These are phyloP conservation scores for Colletotrichum graminicola DNA, from an alignment of 2,329 filamentous ascomycete species.

Conservation along the genomic window DNA sequence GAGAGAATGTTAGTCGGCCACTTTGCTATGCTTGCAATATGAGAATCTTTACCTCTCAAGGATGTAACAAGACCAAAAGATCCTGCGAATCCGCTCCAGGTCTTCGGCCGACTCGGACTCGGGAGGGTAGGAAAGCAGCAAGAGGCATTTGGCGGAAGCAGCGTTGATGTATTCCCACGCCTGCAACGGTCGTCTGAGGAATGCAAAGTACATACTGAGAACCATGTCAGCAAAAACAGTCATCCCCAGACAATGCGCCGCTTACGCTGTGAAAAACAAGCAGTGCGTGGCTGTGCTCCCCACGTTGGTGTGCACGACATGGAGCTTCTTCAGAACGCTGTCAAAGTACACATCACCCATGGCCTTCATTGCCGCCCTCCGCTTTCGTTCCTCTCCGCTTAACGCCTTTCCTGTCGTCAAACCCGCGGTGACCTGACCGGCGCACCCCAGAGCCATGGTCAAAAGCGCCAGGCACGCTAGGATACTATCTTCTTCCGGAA, in stretches of 20 bases:
- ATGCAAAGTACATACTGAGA: slow-evolving; percentile 61
- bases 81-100: slow-evolving; percentile 61
- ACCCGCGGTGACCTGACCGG: slow-evolving; percentile 54
- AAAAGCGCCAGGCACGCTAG: slow-evolving; percentile 59
- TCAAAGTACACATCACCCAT: slow-evolving; percentile 61
- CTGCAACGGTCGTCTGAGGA: slow-evolving; percentile 62
- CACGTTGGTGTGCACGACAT: slow-evolving; percentile 60
- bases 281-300: slow-evolving; percentile 62
- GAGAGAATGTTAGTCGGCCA: background rate
- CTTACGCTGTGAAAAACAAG: slow-evolving; percentile 63
- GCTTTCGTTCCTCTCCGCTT: slow-evolving; percentile 48
- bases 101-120: slow-evolving; percentile 53
- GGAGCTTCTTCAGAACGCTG: slow-evolving; percentile 58
- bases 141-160: slow-evolving; percentile 62
- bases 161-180: slow-evolving; percentile 65
- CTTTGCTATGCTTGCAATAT: background rate
- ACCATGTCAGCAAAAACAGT: background rate
- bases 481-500: slow-evolving; percentile 53
- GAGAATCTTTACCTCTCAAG: slow-evolving; percentile 57
- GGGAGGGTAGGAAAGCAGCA: slow-evolving; percentile 60
- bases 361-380: slow-evolving; percentile 49
- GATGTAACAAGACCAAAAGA: slow-evolving; percentile 69
- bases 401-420: slow-evolving; percentile 44
- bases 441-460: slow-evolving; percentile 62
- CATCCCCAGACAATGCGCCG: background rate